A percentile compares a stretch with the other conserved stretches of the same genome.
Evolutionary conservation across 1,139 yeast species (phyloP).

Genomic region (Meyerozyma sp.): DNA sequence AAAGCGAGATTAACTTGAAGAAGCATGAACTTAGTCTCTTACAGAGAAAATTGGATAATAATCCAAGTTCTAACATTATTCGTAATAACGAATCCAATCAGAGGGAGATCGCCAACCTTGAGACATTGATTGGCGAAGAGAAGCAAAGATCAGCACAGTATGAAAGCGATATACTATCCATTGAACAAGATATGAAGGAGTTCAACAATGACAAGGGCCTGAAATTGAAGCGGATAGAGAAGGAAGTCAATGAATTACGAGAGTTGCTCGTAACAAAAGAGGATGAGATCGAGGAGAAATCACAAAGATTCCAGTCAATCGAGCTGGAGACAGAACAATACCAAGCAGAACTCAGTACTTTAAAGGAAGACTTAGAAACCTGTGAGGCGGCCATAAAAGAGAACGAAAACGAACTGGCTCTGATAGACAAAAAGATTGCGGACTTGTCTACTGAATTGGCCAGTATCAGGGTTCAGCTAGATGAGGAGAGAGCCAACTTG

Average conservation of each 20-base stretch:
- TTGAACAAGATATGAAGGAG: conserved; percentile 78
- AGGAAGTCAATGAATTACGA: conserved; percentile 44
- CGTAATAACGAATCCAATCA: conserved; percentile 45
- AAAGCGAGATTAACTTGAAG: conserved; percentile 60
- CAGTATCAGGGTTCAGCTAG: conserved; percentile 40
- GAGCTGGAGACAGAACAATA: conserved; percentile 73
- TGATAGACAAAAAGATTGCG: conserved; percentile 21
- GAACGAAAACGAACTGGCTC: conserved; percentile 26
- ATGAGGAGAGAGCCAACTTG: conserved; percentile 58
- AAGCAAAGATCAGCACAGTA: conserved; percentile 20
- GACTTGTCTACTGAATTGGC: conserved; percentile 25
- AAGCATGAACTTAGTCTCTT: conserved; percentile 64
- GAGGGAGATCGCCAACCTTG: conserved; percentile 44
- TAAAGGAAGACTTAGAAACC: conserved; percentile 37
- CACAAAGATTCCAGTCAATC: conserved; percentile 55
- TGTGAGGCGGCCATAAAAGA: conserved; percentile 32
- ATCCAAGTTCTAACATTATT: conserved; percentile 54
- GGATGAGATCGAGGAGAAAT: conserved; percentile 37
- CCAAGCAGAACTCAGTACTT: conserved; percentile 46
- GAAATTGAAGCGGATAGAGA: conserved; percentile 65
- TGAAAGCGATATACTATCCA: conserved; percentile 42
- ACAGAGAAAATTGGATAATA: conserved; percentile 54
- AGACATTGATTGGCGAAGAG: conserved; percentile 31
- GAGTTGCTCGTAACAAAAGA: conserved; percentile 36
- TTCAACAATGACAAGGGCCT: conserved; percentile 76